These are phyloP conservation scores for Neurospora intermedia DNA, from an alignment of 495 filamentous ascomycete genomes.

Conservation along the genomic window DNA sequence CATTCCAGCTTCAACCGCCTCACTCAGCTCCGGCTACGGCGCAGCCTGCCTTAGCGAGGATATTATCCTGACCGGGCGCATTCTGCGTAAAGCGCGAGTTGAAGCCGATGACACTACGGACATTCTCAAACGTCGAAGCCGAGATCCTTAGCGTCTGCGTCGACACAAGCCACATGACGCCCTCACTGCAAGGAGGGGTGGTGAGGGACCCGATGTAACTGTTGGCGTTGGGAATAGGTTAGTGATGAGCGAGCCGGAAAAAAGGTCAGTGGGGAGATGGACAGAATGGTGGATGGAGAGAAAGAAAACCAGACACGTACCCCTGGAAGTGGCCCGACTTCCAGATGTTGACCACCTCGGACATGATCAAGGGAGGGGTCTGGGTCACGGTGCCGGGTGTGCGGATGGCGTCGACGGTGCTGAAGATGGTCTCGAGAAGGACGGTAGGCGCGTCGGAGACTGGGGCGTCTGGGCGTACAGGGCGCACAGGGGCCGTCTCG, in stretches of 20 bases:
- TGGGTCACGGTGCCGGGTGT: conserved; percentile 43
- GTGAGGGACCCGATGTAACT: conserved; percentile 53
- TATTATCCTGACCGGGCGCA: conserved; percentile 39
- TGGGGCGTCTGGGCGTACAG: conserved; percentile 4
- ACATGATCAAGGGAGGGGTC: conserved; percentile 47
- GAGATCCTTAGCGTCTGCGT: conserved; percentile 40
- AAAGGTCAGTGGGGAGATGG: background rate
- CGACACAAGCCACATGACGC: conserved; percentile 47
- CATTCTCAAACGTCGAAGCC: conserved; percentile 40
- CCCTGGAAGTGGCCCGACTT: conserved; percentile 36
- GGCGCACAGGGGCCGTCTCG: background rate
- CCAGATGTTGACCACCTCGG: conserved; percentile 39
- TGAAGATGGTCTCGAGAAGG: conserved; percentile 45
- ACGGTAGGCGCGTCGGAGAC: conserved; percentile 23
- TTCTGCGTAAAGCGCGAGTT: conserved; percentile 57
- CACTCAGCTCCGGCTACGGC: background rate
- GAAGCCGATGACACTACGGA: conserved; percentile 52
- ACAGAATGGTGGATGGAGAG: background rate
- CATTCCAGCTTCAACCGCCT: background rate
- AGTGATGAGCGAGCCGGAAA: background rate
- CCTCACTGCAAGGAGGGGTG: conserved; percentile 58
- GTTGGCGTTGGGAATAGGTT: background rate
- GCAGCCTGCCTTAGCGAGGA: conserved; percentile 23
- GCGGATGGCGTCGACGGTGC: conserved; percentile 39
- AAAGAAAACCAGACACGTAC: conserved; percentile 2